Percentiles rank a stretch among this genome's conserved stretches.
phyloP scores from a whole-genome alignment of 2,329 filamentous ascomycete genomes.

The Proliferodiscus dingleyae region DNA sequence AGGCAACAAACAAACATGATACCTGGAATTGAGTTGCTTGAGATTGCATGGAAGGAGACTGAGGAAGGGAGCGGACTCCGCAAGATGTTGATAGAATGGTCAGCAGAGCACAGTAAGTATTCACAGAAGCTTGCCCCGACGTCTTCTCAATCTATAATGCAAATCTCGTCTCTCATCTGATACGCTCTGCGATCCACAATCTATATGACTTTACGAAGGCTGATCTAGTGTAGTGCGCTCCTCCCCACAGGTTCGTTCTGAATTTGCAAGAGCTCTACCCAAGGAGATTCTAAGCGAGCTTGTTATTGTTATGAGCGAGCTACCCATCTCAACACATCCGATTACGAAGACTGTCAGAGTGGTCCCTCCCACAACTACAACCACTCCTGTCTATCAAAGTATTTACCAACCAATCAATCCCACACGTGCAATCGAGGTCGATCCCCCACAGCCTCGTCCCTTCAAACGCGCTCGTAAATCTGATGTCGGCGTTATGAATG shows the following conservation, averaged over 20 bases:
- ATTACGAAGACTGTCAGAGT: not conserved
- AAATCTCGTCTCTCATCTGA: no score
- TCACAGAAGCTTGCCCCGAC: no score
- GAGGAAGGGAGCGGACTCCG: slow-evolving; percentile 56
- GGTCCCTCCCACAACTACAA: not conserved
- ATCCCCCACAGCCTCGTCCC: slow-evolving; percentile 32
- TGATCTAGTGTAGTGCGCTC: no score
- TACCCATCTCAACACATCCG: slow-evolving; percentile 29
- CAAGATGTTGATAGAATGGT: slow-evolving; percentile 54
- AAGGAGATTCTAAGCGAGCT: slow-evolving; percentile 59
- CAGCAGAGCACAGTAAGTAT: slow-evolving; percentile 50
- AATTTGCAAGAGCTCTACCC: slow-evolving; percentile 56
- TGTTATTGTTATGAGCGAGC: slow-evolving; percentile 56
- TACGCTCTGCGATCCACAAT: no score
- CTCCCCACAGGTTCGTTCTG: slow-evolving; percentile 46
- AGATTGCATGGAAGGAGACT: slow-evolving; percentile 58
- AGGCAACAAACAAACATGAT: slow-evolving; percentile 49
- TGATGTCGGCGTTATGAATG: slow-evolving; percentile 6
- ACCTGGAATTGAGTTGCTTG: slow-evolving; percentile 53
- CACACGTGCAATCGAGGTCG: slow-evolving; percentile 39
- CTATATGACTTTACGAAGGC: no score
- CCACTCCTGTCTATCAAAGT: slow-evolving; percentile 16
- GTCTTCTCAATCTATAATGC: no score
- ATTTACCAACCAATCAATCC: slow-evolving; percentile 9
- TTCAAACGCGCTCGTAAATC: slow-evolving; percentile 23